Evolutionary conservation across 257 asterid species (phyloP).

Genomic region (Nemophila menziesii): DNA sequence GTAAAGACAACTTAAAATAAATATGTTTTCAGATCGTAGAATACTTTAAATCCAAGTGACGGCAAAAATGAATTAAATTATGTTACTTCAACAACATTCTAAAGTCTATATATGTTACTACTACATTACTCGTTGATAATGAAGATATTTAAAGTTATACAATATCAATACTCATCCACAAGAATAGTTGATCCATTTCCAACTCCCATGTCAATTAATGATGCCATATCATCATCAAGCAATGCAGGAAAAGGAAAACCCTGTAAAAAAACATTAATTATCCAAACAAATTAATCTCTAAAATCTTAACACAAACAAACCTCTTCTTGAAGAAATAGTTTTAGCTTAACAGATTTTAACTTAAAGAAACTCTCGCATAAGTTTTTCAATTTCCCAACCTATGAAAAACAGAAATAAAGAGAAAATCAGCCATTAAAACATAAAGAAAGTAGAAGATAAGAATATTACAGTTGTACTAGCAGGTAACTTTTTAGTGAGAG

Average conservation of each 20-base stretch:
- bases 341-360: constrained; percentile 62
- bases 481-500: constrained; percentile 61
- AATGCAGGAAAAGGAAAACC: constrained; percentile 59
- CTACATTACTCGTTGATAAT: too few relatives aligned
- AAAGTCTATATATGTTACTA: too few relatives aligned
- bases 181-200: constrained; percentile 69
- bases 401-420: constrained; percentile 2
- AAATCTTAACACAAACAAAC: constrained; percentile 31
- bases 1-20: too few relatives aligned
- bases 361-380: constrained; percentile 87
- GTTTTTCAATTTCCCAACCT: constrained; percentile 94
- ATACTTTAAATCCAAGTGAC: too few relatives aligned
- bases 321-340: constrained; percentile 80
- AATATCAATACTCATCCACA: constrained; percentile 34
- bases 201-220: constrained; percentile 65
- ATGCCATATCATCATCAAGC: constrained; percentile 85
- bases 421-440: too few relatives aligned
- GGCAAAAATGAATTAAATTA: too few relatives aligned
- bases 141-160: too few relatives aligned
- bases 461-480: constrained; percentile 59
- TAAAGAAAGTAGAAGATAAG: constrained; percentile 6
- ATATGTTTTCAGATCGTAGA: too few relatives aligned
- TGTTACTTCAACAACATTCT: too few relatives aligned
- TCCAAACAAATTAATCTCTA: background rate
- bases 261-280: constrained; percentile 22